These are phyloP conservation scores for Cymodocea nodosa DNA, from an alignment of 116 monocot species.

Conservation along the genomic window DNA sequence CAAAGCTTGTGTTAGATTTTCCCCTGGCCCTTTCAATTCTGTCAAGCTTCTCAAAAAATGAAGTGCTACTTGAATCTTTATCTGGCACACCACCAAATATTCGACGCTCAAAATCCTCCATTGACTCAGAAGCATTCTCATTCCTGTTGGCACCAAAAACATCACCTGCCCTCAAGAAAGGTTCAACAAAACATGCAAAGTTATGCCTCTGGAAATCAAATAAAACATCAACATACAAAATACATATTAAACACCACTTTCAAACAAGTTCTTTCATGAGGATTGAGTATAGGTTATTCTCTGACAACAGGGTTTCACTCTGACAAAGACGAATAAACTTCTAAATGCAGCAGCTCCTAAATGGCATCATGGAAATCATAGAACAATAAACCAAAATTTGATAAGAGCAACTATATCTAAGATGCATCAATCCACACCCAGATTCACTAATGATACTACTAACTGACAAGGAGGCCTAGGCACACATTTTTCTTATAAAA, in stretches of 20 bases:
- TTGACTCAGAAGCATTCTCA: constrained; percentile 20
- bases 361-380: too few species aligned
- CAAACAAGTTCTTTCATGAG: not conserved
- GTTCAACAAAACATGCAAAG: not conserved
- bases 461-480: too few species aligned
- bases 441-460: too few species aligned
- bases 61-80: constrained; percentile 6
- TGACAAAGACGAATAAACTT: not conserved
- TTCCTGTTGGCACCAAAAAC: not conserved
- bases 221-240: not conserved
- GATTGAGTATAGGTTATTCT: not conserved
- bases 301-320: not conserved
- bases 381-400: too few species aligned
- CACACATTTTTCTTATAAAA: too few species aligned
- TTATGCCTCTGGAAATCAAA: not conserved
- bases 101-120: constrained; percentile 38
- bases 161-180: not conserved
- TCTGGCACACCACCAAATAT: constrained; percentile 23
- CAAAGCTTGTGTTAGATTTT: constrained; percentile 4
- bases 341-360: not conserved
- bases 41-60: constrained; percentile 44
- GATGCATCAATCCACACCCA: too few species aligned
- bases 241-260: not conserved
- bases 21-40: constrained; percentile 21
- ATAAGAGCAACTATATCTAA: too few species aligned